Evolutionary conservation across 331 rosid species (phyloP), one percentile per base, ranked within the genome.

Genomic region (Spiraea crenata): DNA sequence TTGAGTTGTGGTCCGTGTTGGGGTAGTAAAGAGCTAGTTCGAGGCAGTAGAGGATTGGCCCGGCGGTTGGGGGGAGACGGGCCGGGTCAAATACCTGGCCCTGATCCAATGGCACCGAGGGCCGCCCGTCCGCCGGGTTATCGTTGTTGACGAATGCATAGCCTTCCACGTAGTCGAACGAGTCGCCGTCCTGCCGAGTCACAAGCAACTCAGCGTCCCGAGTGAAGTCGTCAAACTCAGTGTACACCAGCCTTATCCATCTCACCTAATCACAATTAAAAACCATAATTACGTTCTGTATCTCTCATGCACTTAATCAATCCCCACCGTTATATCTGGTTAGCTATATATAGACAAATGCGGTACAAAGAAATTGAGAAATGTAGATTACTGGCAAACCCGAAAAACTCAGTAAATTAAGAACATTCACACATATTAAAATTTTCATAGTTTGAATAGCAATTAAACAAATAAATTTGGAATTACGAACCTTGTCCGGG

Each of bases 111-210:
- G 89, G 91, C 5, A 92, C 88, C 1, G 95, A 75, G 51, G 95
- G 87, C 74, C 90, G 74, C 95, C 98, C 31, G 82, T 86, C 19
- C 69, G 46, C 16, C 6, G 87, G 89, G 86, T 82, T 86, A 12
- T 92, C 80, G 71, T 74, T 83, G 83, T 92, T 92, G 42, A 80
- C 75, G 17, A 92, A 80, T 5, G 83, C 98, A 48, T 88, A 92
- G 8, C 98, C 98, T 79, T 92, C 98, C 83, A 92, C 86, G 85
- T 92, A 92, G 57, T 92, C 96, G 55, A 92, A 92, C 59, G 90
- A 84, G 34, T 84, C 81, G 39, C 34, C 45, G 35, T 85, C 89
- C 55, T 57, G 71, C 57, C 35, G 80, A 65, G 75, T 83, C 65
- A 90, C 92, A 10, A 90, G 85, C 67, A 76, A 82, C 82, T 92